Evolutionary conservation across 2,329 filamentous ascomycete genomes (phyloP).

Genomic region (Fusarium tricinctum): DNA sequence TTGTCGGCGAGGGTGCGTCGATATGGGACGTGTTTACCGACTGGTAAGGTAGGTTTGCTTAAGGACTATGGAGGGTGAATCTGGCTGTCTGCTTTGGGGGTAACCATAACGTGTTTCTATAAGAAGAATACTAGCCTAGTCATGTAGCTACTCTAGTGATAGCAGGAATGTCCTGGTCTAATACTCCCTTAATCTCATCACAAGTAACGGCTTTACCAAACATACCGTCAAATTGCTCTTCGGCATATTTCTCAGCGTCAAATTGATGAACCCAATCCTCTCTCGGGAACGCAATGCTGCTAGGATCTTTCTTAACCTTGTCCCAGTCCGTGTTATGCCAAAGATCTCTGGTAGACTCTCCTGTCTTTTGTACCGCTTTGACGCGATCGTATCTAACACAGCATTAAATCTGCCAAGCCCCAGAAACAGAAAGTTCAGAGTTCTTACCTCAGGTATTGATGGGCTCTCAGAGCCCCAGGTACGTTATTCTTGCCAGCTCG

Average conservation of each 20-base stretch:
- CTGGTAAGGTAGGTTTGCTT: too few relatives aligned
- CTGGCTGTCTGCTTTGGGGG: too few relatives aligned
- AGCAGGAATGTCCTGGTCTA: neutral
- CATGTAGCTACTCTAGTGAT: neutral
- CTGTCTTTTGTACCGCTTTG: conserved; percentile 40
- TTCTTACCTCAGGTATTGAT: conserved; percentile 34
- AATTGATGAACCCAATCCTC: conserved; percentile 46
- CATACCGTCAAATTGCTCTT: conserved; percentile 35
- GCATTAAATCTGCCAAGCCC: accelerated
- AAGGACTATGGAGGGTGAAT: too few relatives aligned
- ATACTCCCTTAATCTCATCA: neutral
- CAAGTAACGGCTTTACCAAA: neutral
- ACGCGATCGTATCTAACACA: conserved; percentile 39
- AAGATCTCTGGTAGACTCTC: conserved; percentile 40
- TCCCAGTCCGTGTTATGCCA: conserved; percentile 46
- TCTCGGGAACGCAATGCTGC: conserved; percentile 32
- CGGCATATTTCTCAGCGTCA: conserved; percentile 39
- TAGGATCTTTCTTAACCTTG: conserved; percentile 32
- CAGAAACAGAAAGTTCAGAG: accelerated
- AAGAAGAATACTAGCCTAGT: neutral
- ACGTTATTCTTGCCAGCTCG: conserved; percentile 24
- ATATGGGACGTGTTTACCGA: neutral
- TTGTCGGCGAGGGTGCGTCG: conserved; percentile 7
- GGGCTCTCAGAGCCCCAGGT: conserved; percentile 26
- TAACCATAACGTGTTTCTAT: too few relatives aligned